Evolutionary conservation across 371 early-diverging fungal genomes (phyloP), one percentile per base, ranked within the genome.

Genomic region (Choanephora cucurbitarum): DNA sequence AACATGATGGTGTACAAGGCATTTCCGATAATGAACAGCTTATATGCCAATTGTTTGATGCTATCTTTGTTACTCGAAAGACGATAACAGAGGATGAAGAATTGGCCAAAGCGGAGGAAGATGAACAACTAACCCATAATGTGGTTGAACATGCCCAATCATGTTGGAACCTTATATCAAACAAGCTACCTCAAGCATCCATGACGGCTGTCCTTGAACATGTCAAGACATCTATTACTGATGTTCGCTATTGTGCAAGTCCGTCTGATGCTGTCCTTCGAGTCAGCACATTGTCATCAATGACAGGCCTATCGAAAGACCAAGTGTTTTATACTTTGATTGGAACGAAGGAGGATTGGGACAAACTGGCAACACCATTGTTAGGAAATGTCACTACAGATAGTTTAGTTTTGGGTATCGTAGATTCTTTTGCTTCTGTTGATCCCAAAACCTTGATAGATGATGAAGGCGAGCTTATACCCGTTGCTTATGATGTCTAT

Each of bases 401-500:
- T 0, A 64, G 62, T n/a, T 24, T 72, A 28, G 40, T 55, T 0
- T 34, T 72, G 11, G 48, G 59, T 1, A 55, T 74, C 9, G 17
- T 45, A 0, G 61, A 72, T 44, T 14, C 34, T 5, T 64, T 65
- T 23, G 66, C 64, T 11, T 60, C 49, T 19, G 28, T 70, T 3
- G 54, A 69, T 5, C 45, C 54, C 15, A 44, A 55, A 18, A 8
- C 60, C 7, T 46, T 67, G 0, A 52, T 65, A 1, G 75, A 75
- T 7, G 62, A 63, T 11, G 47, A 52, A 14, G 73, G 67, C 24
- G 79, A 79, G 39, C 21, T 73, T 11, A 44, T 49, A 17, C 62
- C 69, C 0, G 57, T 76, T 7, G n/a, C 55, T 0, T 83, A 81
- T 28, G 86, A 86, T 54, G 50, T 74, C 13, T 79, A 79, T 65